Conservation (phyloP, 1,139 yeast species). For the Saccharomyces pastorianus region DNA sequence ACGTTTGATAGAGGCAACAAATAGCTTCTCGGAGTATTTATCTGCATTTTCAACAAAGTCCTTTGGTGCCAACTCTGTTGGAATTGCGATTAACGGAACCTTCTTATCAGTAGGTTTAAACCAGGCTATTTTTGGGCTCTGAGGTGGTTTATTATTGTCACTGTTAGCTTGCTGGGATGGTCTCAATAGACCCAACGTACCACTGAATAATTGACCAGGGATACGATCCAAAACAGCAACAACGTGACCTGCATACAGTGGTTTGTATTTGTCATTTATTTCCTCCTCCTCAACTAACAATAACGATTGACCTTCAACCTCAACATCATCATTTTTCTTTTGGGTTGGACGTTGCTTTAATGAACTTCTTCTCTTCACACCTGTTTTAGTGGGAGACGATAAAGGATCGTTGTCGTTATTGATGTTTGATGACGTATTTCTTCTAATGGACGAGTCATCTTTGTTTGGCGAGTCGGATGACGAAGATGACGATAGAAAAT, state of each 20-base stretch:
- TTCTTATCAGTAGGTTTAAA: constrained; percentile 96
- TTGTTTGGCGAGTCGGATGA: constrained; percentile 8
- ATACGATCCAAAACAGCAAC: constrained; percentile 96
- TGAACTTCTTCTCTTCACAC: constrained; percentile 77
- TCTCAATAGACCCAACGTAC: constrained; percentile 84
- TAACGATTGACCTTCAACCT: constrained; percentile 93
- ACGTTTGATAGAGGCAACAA: constrained; percentile 91
- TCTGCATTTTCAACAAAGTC: constrained; percentile 93
- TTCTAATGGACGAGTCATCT: constrained; percentile 17
- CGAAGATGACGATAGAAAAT: constrained; percentile 15
- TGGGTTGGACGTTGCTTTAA: constrained; percentile 95
- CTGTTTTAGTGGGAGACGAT: constrained; percentile 17
- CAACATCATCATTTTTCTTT: constrained; percentile 96
- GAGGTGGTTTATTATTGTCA: constrained; percentile 35
- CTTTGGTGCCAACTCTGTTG: constrained; percentile 94
- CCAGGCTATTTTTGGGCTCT: constrained; percentile 93
- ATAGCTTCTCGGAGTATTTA: constrained; percentile 67
- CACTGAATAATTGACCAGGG: constrained; percentile 91
- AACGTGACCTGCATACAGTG: constrained; percentile 94
- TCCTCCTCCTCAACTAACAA: constrained; percentile 91
- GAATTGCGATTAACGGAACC: constrained; percentile 94
- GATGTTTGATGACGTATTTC: constrained; percentile 20
- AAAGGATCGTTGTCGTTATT: constrained; percentile 25
- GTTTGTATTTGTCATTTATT: constrained; percentile 84
- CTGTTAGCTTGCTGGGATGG: constrained; percentile 87